A percentile compares a stretch with the other conserved stretches of the same genome.
Conservation (phyloP, 2,329 filamentous ascomycete genomes). For the Curvularia hawaiiensis region DNA sequence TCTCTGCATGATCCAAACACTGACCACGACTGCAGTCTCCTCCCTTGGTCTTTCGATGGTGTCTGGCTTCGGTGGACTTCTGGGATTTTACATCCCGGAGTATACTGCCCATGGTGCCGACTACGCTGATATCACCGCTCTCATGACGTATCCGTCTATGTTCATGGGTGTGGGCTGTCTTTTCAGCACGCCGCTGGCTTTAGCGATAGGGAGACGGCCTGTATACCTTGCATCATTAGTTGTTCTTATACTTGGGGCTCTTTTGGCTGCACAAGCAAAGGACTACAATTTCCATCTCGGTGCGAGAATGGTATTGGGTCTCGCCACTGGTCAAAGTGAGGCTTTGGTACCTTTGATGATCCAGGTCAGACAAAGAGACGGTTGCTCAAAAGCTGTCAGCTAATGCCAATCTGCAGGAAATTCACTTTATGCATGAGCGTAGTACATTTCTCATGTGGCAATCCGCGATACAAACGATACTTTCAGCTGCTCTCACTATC, state of each 20-base stretch:
- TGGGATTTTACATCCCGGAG: slow-evolving; percentile 50
- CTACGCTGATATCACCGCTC: slow-evolving; percentile 48
- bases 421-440: slow-evolving; percentile 54
- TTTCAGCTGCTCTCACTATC: slow-evolving; percentile 47
- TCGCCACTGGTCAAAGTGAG: slow-evolving; percentile 52
- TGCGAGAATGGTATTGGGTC: slow-evolving; percentile 46
- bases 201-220: slow-evolving; percentile 29
- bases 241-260: slow-evolving; percentile 14
- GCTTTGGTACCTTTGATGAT: slow-evolving; percentile 52
- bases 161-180: slow-evolving; percentile 34
- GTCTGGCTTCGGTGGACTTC: slow-evolving; percentile 50
- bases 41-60: slow-evolving; percentile 48
- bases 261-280: slow-evolving; percentile 20
- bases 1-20: background rate
- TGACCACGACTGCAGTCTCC: slow-evolving; percentile 39
- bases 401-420: slow-evolving; percentile 12
- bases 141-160: slow-evolving; percentile 36
- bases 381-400: background rate
- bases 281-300: slow-evolving; percentile 44
- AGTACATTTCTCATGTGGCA: slow-evolving; percentile 51
- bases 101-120: slow-evolving; percentile 46
- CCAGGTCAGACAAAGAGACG: slow-evolving; percentile 15
- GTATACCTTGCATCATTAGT: slow-evolving; percentile 25
- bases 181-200: slow-evolving; percentile 26
- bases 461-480: slow-evolving; percentile 48